phyloP scores from a whole-genome alignment of 192 early-diverging fungal species.

The Lobulomyces angularis region DNA sequence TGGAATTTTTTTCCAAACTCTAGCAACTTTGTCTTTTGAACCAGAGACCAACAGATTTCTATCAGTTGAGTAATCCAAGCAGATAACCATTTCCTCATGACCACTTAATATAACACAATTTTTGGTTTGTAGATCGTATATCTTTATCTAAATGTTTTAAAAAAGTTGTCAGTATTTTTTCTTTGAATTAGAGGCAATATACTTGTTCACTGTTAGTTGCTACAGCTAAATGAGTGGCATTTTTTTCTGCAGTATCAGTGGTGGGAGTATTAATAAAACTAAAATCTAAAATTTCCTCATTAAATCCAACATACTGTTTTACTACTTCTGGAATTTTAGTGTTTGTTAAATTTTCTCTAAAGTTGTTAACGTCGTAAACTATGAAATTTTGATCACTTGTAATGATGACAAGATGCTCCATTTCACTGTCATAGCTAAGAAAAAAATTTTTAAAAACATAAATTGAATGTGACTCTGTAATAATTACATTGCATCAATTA shows the following conservation, averaged over 20 bases:
- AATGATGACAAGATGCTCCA: constrained; percentile 51
- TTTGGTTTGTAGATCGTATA: constrained; percentile 66
- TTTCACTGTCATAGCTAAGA: constrained; percentile 30
- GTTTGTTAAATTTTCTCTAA: neutral
- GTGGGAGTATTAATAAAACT: constrained; percentile 60
- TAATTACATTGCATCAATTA: constrained; percentile 5
- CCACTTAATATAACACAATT: constrained; percentile 82
- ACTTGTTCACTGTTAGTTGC: constrained; percentile 84
- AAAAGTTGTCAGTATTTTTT: constrained; percentile 6
- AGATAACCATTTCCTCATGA: constrained; percentile 79
- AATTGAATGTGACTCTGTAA: too few species aligned
- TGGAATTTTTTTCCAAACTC: constrained; percentile 66
- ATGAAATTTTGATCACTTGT: constrained; percentile 88
- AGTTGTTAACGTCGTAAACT: constrained; percentile 47
- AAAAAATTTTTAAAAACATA: constrained; percentile 4
- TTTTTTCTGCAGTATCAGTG: too few species aligned
- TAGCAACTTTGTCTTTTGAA: constrained; percentile 79
- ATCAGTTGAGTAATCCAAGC: constrained; percentile 54
- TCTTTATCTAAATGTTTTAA: constrained; percentile 41
- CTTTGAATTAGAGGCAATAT: neutral
- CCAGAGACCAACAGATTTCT: constrained; percentile 68
- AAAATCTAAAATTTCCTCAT: constrained; percentile 89
- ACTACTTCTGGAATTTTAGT: constrained; percentile 25
- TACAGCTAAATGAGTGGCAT: constrained; percentile 67
- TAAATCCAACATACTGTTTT: constrained; percentile 87